phyloP scores from a whole-genome alignment of 2,329 filamentous ascomycete species.

The Cercospora sojina region DNA sequence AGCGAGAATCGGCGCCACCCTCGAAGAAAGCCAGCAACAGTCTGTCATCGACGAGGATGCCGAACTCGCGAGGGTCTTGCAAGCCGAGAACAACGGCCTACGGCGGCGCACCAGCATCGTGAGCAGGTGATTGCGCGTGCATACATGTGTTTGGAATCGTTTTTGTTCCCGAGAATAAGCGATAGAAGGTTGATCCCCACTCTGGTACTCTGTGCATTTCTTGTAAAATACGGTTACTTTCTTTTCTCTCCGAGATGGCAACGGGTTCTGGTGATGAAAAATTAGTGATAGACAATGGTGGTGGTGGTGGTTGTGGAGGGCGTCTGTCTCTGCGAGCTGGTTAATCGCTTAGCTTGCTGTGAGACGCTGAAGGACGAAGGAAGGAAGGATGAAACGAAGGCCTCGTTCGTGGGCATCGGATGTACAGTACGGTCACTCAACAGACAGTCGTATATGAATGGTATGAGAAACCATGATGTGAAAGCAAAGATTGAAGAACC shows the following conservation, averaged over 20 bases:
- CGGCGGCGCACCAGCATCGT: constrained; percentile 15
- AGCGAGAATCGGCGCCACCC: constrained; percentile 16
- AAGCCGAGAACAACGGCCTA: constrained; percentile 26
- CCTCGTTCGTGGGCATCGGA: background rate
- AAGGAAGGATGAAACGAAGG: background rate
- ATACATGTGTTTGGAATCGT: background rate
- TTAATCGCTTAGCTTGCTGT: background rate
- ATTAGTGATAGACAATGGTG: background rate
- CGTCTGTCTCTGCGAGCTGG: background rate
- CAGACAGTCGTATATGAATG: background rate
- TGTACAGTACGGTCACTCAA: background rate
- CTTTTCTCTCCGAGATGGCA: background rate
- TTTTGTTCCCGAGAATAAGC: background rate
- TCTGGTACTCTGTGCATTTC: background rate
- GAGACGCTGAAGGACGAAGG: background rate
- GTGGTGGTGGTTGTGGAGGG: background rate
- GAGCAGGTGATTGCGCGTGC: constrained; percentile 1
- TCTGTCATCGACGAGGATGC: constrained; percentile 16
- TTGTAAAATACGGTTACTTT: background rate
- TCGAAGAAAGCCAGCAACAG: constrained; percentile 3
- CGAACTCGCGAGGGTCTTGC: constrained; percentile 22
- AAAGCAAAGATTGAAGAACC: background rate
- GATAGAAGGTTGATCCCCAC: constrained; percentile 5
- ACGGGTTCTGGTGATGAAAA: background rate
- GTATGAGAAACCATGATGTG: background rate